Evolutionary conservation across 2,329 filamentous ascomycete species (phyloP), one percentile per base, ranked within the genome.

Genomic region (Gremmenia infestans): DNA sequence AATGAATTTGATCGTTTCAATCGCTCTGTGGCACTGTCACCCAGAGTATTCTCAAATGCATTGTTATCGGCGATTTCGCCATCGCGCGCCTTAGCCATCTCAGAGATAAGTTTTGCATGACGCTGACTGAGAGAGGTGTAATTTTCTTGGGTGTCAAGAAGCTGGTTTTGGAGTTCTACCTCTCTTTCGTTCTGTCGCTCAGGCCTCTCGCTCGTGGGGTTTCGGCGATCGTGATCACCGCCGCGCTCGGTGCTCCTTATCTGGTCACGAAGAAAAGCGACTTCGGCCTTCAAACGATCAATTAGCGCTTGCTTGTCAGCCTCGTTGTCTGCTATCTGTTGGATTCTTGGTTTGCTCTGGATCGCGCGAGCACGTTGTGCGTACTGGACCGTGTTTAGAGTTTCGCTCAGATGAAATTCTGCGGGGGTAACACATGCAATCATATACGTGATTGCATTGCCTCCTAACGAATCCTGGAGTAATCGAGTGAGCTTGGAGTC

Each of bases 391-490:
- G 94, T 99, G 71, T 99, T 99, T 56, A 99, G 78, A 0, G 95
- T 97, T 74, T 99, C 94, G 74, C 92, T 97, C 46, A 99, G 78
- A 71, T 99, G 94, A 70, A 99, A 99, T 70, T 97, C 92, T 14
- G 93, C 91, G 0, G 92, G 93, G 1, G 93, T 99, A 32, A 99
- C 92, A 73, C 94, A 99, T 8, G 94, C 94, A 74, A 99, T 94
- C 94, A 99, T 97, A 75, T 97, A 99, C 0, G 94, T 99, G 70
- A 97, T 96, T 37, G 94, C 94, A 70, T 96, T 97, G 4, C 94
- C 94, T 55, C 94, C 94, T 5, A 99, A 80, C 0, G 94, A 99
- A 73, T 99, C 94, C 76, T 99, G 94, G 17, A 99, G 82, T 23
- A 99, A 79, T 57, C 94, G 87, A 11, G 94, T 99, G 65, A 99